Evolutionary conservation across 306 rosid species (phyloP).

Genomic region (Lithocarpus polystachyus): DNA sequence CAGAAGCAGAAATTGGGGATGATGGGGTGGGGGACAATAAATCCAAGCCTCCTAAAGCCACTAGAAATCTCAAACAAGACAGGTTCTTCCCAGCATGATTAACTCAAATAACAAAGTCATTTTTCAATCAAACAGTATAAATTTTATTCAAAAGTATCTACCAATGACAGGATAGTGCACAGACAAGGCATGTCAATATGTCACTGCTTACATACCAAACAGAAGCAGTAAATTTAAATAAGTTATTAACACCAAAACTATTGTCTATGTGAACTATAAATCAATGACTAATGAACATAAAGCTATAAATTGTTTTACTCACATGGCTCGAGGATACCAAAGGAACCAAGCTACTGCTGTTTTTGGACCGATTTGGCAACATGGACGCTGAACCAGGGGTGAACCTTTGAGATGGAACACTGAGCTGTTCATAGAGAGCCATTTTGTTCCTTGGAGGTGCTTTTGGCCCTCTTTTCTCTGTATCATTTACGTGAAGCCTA

Average conservation of each 20-base stretch:
- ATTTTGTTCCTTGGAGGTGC: constrained; percentile 99
- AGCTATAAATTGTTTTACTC: constrained; percentile 21
- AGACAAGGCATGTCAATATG: background rate
- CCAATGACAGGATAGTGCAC: background rate
- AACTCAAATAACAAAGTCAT: background rate
- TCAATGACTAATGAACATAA: background rate
- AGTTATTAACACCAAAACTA: background rate
- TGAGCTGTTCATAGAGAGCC: constrained; percentile 94
- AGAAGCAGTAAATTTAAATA: background rate
- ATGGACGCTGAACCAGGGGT: constrained; percentile 44
- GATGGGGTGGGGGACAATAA: background rate
- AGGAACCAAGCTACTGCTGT: constrained; percentile 33
- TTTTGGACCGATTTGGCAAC: constrained; percentile 32
- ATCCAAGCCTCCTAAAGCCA: background rate
- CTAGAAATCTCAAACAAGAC: background rate
- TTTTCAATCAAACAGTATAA: background rate
- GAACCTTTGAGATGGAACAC: constrained; percentile 80
- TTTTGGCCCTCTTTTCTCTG: constrained; percentile 94
- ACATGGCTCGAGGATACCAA: constrained; percentile 42
- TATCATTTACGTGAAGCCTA: constrained; percentile 85
- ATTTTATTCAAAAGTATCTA: background rate
- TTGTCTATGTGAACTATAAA: background rate
- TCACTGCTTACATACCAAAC: background rate
- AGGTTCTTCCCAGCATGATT: background rate
- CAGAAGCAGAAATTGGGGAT: background rate